These are phyloP conservation scores for Physcia stellaris DNA, from an alignment of 495 filamentous ascomycete species.

Conservation along the genomic window DNA sequence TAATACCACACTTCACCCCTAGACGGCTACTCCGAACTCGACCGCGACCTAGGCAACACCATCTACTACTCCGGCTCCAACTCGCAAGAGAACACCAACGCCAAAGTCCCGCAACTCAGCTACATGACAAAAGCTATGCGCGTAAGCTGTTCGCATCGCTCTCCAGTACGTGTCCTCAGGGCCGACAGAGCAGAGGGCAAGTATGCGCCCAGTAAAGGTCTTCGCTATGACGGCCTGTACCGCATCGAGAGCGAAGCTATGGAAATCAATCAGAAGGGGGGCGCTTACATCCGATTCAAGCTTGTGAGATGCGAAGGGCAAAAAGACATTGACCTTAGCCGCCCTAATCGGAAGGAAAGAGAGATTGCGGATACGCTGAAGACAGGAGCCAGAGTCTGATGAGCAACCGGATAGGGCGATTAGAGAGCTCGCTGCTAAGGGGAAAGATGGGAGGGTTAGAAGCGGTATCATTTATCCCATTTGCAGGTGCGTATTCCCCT, in stretches of 20 bases:
- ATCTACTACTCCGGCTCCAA: conserved; percentile 43
- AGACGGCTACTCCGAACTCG: conserved; percentile 29
- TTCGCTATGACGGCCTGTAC: conserved; percentile 47
- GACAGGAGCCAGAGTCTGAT: too few relatives aligned
- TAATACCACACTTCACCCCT: too few relatives aligned
- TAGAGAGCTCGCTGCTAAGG: too few relatives aligned
- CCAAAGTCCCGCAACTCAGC: conserved; percentile 13
- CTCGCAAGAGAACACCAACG: too few relatives aligned
- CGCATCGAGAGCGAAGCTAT: conserved; percentile 20
- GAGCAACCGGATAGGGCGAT: too few relatives aligned
- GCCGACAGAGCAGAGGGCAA: conserved; percentile 21
- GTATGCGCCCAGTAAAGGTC: conserved; percentile 34
- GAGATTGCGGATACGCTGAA: too few relatives aligned
- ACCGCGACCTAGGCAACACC: conserved; percentile 29
- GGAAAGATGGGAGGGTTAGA: too few relatives aligned
- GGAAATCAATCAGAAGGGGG: conserved; percentile 21
- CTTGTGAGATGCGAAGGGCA: conserved; percentile 25
- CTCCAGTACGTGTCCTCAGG: conserved; percentile 35
- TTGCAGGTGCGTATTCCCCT: too few relatives aligned
- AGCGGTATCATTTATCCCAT: too few relatives aligned
- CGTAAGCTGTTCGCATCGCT: conserved; percentile 15
- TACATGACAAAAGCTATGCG: conserved; percentile 25
- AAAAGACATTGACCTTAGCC: too few relatives aligned
- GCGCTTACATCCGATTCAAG: conserved; percentile 25
- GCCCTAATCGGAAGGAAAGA: too few relatives aligned